Conservation (phyloP, 495 filamentous ascomycete genomes). For the Penicillium cinerascens region DNA sequence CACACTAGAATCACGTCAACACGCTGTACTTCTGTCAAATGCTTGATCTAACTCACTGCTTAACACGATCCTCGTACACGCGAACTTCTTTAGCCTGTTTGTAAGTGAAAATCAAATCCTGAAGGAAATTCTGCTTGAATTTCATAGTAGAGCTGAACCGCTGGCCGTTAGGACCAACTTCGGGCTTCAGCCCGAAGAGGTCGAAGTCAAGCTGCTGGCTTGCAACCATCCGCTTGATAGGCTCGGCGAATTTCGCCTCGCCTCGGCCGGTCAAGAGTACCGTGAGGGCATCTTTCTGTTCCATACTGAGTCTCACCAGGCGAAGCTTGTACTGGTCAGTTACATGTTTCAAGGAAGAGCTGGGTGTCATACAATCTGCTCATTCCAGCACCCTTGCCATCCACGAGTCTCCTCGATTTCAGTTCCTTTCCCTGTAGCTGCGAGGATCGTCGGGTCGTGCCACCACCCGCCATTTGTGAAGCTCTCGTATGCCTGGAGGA, state of each 20-base stretch:
- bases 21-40: constrained; percentile 2
- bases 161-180: constrained; percentile 72
- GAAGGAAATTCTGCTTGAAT: constrained; percentile 84
- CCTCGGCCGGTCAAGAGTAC: constrained; percentile 88
- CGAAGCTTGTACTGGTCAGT: constrained; percentile 54
- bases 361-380: constrained; percentile 62
- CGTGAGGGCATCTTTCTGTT: constrained; percentile 82
- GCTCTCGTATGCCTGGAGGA: constrained; percentile 66
- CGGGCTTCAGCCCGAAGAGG: constrained; percentile 83
- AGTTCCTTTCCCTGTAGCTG: constrained; percentile 78
- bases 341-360: neutral
- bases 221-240: constrained; percentile 78
- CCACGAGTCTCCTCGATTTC: constrained; percentile 77
- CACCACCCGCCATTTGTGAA: constrained; percentile 94
- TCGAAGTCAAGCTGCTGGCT: constrained; percentile 84
- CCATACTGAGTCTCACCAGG: constrained; percentile 74
- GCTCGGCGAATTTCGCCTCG: constrained; percentile 68
- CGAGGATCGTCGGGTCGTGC: constrained; percentile 85
- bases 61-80: constrained; percentile 62
- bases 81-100: constrained; percentile 74
- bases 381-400: constrained; percentile 98
- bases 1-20: constrained; percentile 44
- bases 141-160: constrained; percentile 72
- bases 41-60: constrained; percentile 48
- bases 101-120: constrained; percentile 80